Evolutionary conservation across 148 eudicot species (phyloP), one percentile per base, ranked within the genome.

Genomic region (Amaranthus palmeri): DNA sequence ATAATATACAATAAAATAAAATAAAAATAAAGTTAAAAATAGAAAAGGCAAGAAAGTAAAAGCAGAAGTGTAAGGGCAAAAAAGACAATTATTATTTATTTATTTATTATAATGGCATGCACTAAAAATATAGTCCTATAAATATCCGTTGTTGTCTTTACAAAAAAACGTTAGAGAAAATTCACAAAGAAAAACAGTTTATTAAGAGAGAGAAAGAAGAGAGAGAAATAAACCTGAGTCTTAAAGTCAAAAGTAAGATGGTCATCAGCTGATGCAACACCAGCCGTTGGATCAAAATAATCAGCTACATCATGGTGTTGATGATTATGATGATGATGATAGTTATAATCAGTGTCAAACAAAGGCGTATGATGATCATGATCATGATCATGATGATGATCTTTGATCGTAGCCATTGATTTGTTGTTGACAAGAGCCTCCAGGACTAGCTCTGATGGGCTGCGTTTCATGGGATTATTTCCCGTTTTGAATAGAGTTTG

Each of bases 161-260:
- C 69, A 65, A 47, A 65, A 8, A n/a, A 65, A 48, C 69, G 68
- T 65, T 65, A 65, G 54, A 48, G n/a, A 48, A 49, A 1, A 48
- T 25, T 18, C 46, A 15, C 47, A 47, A 45, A 13, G n/a, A 9
- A 44, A 5, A 10, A 72, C 6, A 51, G n/a, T n/a, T n/a, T n/a
- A n/a, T n/a, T n/a, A n/a, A n/a, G n/a, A n/a, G n/a, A n/a, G n/a
- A n/a, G n/a, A n/a, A n/a, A n/a, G n/a, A n/a, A n/a, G 13, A 3
- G 10, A 61, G 11, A 18, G 12, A 13, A 40, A 0, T 43, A 65
- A 45, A 79, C 71, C 63, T 79, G 81, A 55, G 57, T 71, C 56
- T 79, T 79, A 60, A 79, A 79, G 11, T 46, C 61, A 44, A 79
- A 79, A 8, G 51, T 45, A 3, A 62, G 49, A 72, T 59, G 25